Conservation (phyloP, 805 yeast species). For the Zygoascus biomembranicola region DNA sequence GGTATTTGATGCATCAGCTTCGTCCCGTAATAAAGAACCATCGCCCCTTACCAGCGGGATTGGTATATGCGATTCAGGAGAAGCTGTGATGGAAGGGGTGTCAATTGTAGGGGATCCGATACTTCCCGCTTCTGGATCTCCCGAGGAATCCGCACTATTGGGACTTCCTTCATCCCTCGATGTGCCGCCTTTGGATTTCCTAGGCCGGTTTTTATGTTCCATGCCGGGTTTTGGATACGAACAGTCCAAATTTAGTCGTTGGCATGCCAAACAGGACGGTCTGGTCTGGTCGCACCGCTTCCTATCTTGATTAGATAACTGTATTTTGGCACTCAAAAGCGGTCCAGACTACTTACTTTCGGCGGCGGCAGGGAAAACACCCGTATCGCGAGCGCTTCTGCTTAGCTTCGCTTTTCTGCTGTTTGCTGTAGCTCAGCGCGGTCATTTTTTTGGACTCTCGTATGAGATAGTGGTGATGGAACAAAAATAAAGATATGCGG, state of each 20-base stretch:
- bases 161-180: neutral
- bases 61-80: neutral
- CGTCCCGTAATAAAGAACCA: neutral
- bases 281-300: conserved; percentile 67
- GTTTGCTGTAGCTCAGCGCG: neutral
- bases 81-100: neutral
- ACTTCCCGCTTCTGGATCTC: neutral
- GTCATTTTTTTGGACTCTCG: neutral
- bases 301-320: conserved; percentile 1
- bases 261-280: conserved; percentile 63
- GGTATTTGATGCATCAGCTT: neutral
- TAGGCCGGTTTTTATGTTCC: conserved; percentile 37
- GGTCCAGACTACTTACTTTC: conserved; percentile 35
- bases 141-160: neutral
- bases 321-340: too few relatives aligned
- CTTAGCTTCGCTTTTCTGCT: neutral
- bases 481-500: too few relatives aligned
- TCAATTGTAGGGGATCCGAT: neutral
- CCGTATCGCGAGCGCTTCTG: conserved; percentile 36
- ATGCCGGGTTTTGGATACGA: conserved; percentile 69
- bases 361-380: conserved; percentile 65
- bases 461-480: too few relatives aligned
- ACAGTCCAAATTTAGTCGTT: conserved; percentile 55
- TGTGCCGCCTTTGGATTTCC: neutral
- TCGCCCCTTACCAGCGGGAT: neutral